Conservation (phyloP, 345 rosid species). For the Limnanthes douglasii region DNA sequence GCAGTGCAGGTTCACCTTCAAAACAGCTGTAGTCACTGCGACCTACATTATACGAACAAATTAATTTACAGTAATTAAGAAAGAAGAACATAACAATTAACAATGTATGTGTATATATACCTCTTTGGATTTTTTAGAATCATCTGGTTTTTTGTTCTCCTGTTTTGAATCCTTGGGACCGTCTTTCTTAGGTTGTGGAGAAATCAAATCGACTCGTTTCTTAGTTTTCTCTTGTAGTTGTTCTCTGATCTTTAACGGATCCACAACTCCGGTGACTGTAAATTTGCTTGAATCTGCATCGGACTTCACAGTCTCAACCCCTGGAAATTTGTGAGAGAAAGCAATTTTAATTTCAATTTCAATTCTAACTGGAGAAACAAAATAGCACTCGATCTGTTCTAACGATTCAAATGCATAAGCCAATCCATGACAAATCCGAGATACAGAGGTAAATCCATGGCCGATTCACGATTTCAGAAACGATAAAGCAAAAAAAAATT, state of each 20-base stretch:
- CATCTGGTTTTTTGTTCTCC: slow-evolving; percentile 21
- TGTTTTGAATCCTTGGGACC: slow-evolving; percentile 20
- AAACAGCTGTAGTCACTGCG: slow-evolving; percentile 41
- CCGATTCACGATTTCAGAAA: neutral
- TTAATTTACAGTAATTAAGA: neutral
- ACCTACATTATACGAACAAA: no score
- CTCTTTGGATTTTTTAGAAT: slow-evolving; percentile 20
- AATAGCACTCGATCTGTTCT: no score
- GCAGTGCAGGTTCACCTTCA: slow-evolving; percentile 49
- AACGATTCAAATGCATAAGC: neutral
- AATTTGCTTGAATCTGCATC: slow-evolving; percentile 42
- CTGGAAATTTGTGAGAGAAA: slow-evolving; percentile 11
- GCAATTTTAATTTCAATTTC: neutral
- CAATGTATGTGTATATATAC: neutral
- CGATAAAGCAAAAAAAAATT: neutral
- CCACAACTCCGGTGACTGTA: slow-evolving; percentile 56
- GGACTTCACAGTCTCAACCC: slow-evolving; percentile 53
- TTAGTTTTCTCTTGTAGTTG: slow-evolving; percentile 32
- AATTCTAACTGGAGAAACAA: neutral
- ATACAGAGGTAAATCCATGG: neutral
- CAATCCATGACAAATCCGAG: neutral
- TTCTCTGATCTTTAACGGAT: slow-evolving; percentile 34
- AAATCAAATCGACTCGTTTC: slow-evolving; percentile 30
- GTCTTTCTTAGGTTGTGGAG: slow-evolving; percentile 31
- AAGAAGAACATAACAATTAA: neutral